A percentile compares a stretch with the other conserved stretches of the same genome.
phyloP scores from a whole-genome alignment of 441 rosid species.

The Eutrema salsugineum region DNA sequence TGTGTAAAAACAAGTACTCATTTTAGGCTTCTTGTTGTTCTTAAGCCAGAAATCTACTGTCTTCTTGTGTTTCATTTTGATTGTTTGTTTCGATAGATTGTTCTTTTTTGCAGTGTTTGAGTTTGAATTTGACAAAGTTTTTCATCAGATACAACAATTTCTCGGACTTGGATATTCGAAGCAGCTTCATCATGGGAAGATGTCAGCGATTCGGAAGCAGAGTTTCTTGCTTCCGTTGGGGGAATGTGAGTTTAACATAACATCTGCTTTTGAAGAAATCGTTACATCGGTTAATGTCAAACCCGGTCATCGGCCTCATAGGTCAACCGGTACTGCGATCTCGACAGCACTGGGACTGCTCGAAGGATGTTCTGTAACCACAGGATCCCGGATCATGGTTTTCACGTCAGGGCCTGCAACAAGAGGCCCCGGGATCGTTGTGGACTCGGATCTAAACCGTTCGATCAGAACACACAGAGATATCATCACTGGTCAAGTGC shows the following conservation, averaged over 20 bases:
- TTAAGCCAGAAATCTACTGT: neutral
- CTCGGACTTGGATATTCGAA: constrained; percentile 46
- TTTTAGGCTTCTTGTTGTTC: neutral
- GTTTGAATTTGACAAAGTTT: neutral
- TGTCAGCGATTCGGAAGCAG: constrained; percentile 53
- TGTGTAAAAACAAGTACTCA: neutral
- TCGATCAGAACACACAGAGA: constrained; percentile 84
- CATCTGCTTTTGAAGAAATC: constrained; percentile 79
- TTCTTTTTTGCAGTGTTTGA: neutral
- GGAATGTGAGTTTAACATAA: constrained; percentile 79
- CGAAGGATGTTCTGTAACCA: constrained; percentile 60
- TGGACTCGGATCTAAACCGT: constrained; percentile 50
- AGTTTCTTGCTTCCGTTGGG: constrained; percentile 70
- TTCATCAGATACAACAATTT: constrained; percentile 56
- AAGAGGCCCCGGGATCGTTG: constrained; percentile 78
- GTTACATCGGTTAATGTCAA: constrained; percentile 27
- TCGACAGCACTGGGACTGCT: constrained; percentile 73
- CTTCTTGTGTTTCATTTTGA: neutral
- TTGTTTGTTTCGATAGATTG: neutral
- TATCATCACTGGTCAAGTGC: constrained; percentile 60
- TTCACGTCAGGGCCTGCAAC: constrained; percentile 95
- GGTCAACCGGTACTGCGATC: constrained; percentile 84
- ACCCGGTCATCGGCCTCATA: constrained; percentile 72
- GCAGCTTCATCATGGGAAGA: constrained; percentile 56
- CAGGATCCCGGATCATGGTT: constrained; percentile 80